Base-by-base conservation (phyloP, 352 stramenopile genomes). In the Phytophthora quininea region DNA sequence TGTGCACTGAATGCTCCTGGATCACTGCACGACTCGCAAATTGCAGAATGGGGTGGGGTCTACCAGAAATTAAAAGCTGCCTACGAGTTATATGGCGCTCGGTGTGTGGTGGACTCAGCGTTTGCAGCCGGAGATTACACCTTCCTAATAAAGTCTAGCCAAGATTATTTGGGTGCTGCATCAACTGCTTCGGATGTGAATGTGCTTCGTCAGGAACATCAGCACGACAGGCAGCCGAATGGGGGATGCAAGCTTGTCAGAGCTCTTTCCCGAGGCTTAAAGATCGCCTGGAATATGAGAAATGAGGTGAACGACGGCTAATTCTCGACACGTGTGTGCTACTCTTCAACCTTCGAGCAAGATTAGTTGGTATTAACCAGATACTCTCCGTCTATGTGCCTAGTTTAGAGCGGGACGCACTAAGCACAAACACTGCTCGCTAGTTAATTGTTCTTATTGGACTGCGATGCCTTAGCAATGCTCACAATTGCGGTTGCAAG, bases 21-120 rank as follows among this genome's bases (percentile, higher is more conserved):
- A 24, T 77, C 49, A 32, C 40, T 75, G 47, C 71, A 83, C 51
- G 75, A 80, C 46, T 73, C 47, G 0, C 47, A 64, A 33, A 54
- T 69, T 11, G 19, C 40, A 1, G 54, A 61, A 7, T 61, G 54
- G 54, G 47, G 27, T 24, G 43, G 54, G 9, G 40, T 61, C 1
- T 61, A 61, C 30, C 27, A 52, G 14, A 61, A 61, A 40, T 35
- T 61, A 30, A 2, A 47, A 27, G 29, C 1, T 33, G 30, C 24
- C 1, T 42, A 61, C n/a, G 40, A 50, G 14, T 9, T 31, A 14
- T 35, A 27, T 24, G 54, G 54, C 31, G 54, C 42, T 2, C 54
- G 47, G 3, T 51, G 31, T 19, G 62, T 63, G 3, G 54, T 69
- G 5, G 53, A 69, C 33, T 69, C 62, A 15, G 54, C 54, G 2